Conservation (phyloP, 352 stramenopile species). For the Globisporangium irregulare region DNA sequence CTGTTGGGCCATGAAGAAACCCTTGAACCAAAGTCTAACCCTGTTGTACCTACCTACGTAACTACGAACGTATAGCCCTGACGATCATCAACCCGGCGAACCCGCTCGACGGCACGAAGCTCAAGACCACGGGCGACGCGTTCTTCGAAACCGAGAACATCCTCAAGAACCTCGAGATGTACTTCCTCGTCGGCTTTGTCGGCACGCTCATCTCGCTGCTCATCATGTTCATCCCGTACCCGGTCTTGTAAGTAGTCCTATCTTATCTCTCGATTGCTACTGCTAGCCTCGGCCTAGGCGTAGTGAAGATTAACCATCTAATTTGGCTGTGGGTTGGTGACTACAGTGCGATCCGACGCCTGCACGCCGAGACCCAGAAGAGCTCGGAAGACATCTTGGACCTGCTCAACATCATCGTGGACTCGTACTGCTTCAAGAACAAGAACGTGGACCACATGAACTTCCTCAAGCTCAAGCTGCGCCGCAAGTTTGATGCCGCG, state of each 20-base stretch:
- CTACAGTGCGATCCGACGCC: constrained; percentile 48
- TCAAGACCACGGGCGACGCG: constrained; percentile 46
- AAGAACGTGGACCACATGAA: constrained; percentile 86
- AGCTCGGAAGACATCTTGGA: constrained; percentile 60
- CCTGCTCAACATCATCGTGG: constrained; percentile 76
- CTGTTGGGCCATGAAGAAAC: neutral
- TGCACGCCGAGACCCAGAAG: constrained; percentile 48
- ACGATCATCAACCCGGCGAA: constrained; percentile 74
- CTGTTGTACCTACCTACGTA: neutral
- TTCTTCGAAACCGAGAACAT: constrained; percentile 64
- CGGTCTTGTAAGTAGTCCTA: constrained; percentile 57
- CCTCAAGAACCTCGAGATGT: constrained; percentile 69
- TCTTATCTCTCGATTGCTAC: neutral
- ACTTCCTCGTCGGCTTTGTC: constrained; percentile 73
- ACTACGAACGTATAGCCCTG: constrained; percentile 31
- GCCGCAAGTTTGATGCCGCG: constrained; percentile 65
- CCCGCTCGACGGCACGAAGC: constrained; percentile 37
- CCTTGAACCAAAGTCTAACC: neutral
- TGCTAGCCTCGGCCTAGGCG: neutral
- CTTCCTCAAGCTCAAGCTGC: constrained; percentile 68
- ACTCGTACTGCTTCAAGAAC: constrained; percentile 87
- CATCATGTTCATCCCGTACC: constrained; percentile 76
- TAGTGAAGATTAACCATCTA: neutral
- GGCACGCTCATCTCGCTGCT: constrained; percentile 66
- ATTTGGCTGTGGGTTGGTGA: neutral